These are phyloP conservation scores for Venturia carpophila DNA, from an alignment of 2,329 filamentous ascomycete genomes.

Conservation along the genomic window DNA sequence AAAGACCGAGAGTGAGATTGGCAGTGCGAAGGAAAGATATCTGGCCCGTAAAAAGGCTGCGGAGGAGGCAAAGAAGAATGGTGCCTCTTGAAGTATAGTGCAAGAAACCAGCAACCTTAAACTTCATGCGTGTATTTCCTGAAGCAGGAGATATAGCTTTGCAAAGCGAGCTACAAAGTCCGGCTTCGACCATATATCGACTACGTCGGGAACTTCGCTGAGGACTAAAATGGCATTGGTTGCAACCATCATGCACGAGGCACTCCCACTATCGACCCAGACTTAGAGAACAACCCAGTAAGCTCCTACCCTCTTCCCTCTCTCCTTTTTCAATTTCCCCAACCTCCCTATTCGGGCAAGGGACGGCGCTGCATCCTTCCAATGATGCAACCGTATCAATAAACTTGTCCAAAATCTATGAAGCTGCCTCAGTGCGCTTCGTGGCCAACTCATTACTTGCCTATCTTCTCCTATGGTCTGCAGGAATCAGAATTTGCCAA, in stretches of 20 bases:
- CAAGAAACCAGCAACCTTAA: not conserved
- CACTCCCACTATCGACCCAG: not conserved
- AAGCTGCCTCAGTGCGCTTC: slow-evolving; percentile 15
- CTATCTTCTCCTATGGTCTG: slow-evolving; percentile 9
- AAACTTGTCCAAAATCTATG: slow-evolving; percentile 15
- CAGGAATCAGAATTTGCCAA: slow-evolving; percentile 9
- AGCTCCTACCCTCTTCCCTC: not conserved
- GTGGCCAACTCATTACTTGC: slow-evolving; percentile 12
- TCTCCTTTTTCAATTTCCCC: too few species aligned
- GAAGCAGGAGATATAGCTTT: not conserved
- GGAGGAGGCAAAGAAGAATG: slow-evolving; percentile 30
- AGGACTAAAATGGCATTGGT: not conserved
- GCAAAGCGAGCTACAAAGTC: not conserved
- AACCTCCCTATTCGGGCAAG: slow-evolving; percentile 6
- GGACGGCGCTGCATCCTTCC: slow-evolving; percentile 19
- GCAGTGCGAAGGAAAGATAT: slow-evolving; percentile 71
- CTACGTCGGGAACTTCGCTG: too few species aligned
- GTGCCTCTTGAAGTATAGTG: not conserved
- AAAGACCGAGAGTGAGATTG: slow-evolving; percentile 70
- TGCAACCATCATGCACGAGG: not conserved
- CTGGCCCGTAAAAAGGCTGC: slow-evolving; percentile 69
- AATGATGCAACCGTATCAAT: slow-evolving; percentile 21
- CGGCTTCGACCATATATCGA: not conserved
- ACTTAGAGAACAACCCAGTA: not conserved
- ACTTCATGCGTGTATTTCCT: not conserved